Evolutionary conservation across 441 rosid genomes (phyloP), one percentile per base, ranked within the genome.

Genomic region (Hypseocharis bilobata): DNA sequence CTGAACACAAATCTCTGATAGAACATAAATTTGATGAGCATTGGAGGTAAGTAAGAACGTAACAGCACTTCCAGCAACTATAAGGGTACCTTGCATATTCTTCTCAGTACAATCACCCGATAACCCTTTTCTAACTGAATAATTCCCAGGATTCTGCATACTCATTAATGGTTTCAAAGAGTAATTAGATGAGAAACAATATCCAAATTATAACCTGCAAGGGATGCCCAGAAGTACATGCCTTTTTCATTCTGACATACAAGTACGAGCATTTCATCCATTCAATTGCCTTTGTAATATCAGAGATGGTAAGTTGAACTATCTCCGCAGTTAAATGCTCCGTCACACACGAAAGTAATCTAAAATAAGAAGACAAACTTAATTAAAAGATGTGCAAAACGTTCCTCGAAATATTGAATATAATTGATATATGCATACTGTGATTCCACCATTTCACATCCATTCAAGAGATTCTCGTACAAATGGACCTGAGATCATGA

Each of bases 251-350:
- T 77, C 97, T 83, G 61, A 93, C 91, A 54, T 85, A 91, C 74
- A 93, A 71, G 77, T 83, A 93, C 4, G 97, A 91, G 84, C 93
- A 91, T 77, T 93, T 88, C 86, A 93, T 85, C 99, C 99, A 93
- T 78, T 93, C 97, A 76, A 91, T 91, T 55, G 97, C 97, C 65
- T 78, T 77, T 63, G 96, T 78, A 69, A 93, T 73, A 63, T 91
- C 96, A 67, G 93, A 75, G 74, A 93, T 69, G 58, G 96, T 86
- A 74, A 91, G 80, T 72, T 93, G 99, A 81, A 84, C 99, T 74
- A 93, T 86, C 86, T 93, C 99, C 60, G 97, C 95, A 7, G 91
- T 93, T 77, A 93, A 77, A 85, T 93, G 99, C 82, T 93, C 99
- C 23, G 83, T 85, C 74, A 93, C 55, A 72, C 97, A 91, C 45